phyloP scores from a whole-genome alignment of 2,329 filamentous ascomycete species.

The Apiospora arundinis region DNA sequence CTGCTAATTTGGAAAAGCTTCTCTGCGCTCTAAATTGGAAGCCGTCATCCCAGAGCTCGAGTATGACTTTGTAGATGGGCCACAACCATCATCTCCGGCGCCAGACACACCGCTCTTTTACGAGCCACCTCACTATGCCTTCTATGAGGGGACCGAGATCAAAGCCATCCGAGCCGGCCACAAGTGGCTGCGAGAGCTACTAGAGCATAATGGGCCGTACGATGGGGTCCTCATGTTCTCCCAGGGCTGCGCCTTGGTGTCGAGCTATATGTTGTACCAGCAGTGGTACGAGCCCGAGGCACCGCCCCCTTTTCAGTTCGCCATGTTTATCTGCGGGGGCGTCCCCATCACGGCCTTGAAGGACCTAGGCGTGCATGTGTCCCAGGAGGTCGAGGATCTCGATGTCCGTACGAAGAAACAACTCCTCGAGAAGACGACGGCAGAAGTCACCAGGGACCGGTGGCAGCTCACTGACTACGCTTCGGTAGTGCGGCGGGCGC shows the following conservation, averaged over 20 bases:
- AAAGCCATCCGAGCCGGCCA: slow-evolving; percentile 43
- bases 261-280: slow-evolving; percentile 48
- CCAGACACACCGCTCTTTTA: slow-evolving; percentile 26
- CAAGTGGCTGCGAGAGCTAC: slow-evolving; percentile 43
- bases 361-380: slow-evolving; percentile 43
- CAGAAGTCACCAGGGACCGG: slow-evolving; percentile 24
- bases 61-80: slow-evolving; percentile 35
- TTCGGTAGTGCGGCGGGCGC: slow-evolving; percentile 30
- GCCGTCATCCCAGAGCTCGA: slow-evolving; percentile 14
- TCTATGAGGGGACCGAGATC: slow-evolving; percentile 30
- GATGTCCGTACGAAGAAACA: slow-evolving; percentile 34
- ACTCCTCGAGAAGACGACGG: slow-evolving; percentile 26
- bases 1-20: slow-evolving; percentile 5
- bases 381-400: slow-evolving; percentile 37
- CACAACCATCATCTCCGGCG: slow-evolving; percentile 24
- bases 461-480: slow-evolving; percentile 30
- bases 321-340: slow-evolving; percentile 48
- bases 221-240: slow-evolving; percentile 37
- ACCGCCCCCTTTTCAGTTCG: slow-evolving; percentile 45
- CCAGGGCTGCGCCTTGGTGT: slow-evolving; percentile 45
- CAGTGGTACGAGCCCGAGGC: slow-evolving; percentile 40
- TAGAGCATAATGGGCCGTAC: slow-evolving; percentile 36
- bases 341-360: slow-evolving; percentile 43
- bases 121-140: slow-evolving; percentile 26
- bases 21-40: slow-evolving; percentile 22